Conservation (phyloP, 2,329 filamentous ascomycete genomes). For the Cladosporium velox region DNA sequence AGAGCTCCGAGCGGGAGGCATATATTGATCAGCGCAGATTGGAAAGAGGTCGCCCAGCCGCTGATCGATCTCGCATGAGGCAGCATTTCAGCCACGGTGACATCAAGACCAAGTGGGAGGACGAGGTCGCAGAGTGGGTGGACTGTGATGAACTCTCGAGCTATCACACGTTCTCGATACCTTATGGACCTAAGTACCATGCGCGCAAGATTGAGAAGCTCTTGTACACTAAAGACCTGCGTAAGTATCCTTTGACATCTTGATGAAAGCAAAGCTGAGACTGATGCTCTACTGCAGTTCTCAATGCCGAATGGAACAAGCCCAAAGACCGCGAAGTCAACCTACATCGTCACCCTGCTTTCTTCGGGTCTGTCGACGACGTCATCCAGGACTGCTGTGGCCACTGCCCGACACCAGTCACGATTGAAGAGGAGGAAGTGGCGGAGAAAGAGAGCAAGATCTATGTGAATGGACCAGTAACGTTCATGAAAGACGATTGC, state of each 20-base stretch:
- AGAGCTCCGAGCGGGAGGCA: slow-evolving; percentile 63
- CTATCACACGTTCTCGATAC: slow-evolving; percentile 69
- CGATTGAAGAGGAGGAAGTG: slow-evolving; percentile 69
- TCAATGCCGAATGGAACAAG: slow-evolving; percentile 87
- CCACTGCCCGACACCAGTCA: slow-evolving; percentile 69
- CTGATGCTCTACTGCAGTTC: slow-evolving; percentile 42
- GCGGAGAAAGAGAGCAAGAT: slow-evolving; percentile 72
- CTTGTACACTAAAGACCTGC: slow-evolving; percentile 76
- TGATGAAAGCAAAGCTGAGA: neutral
- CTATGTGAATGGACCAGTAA: slow-evolving; percentile 72
- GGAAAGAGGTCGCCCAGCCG: slow-evolving; percentile 69
- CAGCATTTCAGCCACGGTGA: slow-evolving; percentile 61
- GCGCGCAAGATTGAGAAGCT: slow-evolving; percentile 78
- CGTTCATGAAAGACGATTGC: slow-evolving; percentile 78
- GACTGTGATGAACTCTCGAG: slow-evolving; percentile 74
- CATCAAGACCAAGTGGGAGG: slow-evolving; percentile 74
- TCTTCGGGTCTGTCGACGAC: slow-evolving; percentile 75
- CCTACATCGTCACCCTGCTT: slow-evolving; percentile 80
- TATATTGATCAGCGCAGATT: slow-evolving; percentile 70
- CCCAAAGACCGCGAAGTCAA: slow-evolving; percentile 72
- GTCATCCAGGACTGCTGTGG: slow-evolving; percentile 82
- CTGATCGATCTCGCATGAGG: slow-evolving; percentile 47
- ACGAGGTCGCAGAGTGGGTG: slow-evolving; percentile 83
- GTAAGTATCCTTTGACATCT: neutral
- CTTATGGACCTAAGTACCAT: slow-evolving; percentile 59